Percentiles rank a stretch among this genome's conserved stretches.
Evolutionary conservation across 169 alveolate species (phyloP).

Genomic region (Babesia microti): DNA sequence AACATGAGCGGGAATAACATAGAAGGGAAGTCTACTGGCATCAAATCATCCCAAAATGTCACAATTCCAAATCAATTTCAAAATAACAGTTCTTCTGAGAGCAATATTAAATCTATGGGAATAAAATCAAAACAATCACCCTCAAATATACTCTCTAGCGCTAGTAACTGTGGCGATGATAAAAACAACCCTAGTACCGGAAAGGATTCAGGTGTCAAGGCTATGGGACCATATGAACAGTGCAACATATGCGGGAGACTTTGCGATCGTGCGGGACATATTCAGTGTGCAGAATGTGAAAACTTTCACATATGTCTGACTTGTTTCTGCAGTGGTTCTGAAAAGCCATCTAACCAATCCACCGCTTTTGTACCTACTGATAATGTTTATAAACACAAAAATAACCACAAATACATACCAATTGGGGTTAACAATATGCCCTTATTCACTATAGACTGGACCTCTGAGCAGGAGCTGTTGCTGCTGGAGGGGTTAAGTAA

Average conservation of each 20-base stretch:
- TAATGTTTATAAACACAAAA: slow-evolving; percentile 47
- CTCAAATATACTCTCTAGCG: too few relatives aligned
- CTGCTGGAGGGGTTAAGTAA: slow-evolving; percentile 78
- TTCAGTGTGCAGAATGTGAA: slow-evolving; percentile 79
- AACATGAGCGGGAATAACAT: too few relatives aligned
- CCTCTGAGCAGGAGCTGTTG: slow-evolving; percentile 80
- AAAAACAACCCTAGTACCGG: slow-evolving; percentile 5
- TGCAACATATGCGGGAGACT: slow-evolving; percentile 61
- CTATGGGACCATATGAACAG: slow-evolving; percentile 53
- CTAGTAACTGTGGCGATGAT: slow-evolving; percentile 13
- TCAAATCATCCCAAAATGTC: too few relatives aligned
- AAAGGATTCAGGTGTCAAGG: slow-evolving; percentile 22
- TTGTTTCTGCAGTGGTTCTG: slow-evolving; percentile 76
- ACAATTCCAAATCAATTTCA: too few relatives aligned
- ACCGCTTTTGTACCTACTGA: slow-evolving; percentile 17
- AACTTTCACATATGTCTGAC: slow-evolving; percentile 74
- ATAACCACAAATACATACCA: slow-evolving; percentile 73
- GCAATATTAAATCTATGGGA: too few relatives aligned
- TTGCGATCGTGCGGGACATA: slow-evolving; percentile 57
- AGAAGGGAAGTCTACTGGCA: too few relatives aligned
- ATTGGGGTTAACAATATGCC: slow-evolving; percentile 76
- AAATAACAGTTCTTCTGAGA: too few relatives aligned
- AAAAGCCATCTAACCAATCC: slow-evolving; percentile 49
- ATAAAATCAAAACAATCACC: too few relatives aligned
- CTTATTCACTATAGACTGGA: slow-evolving; percentile 69